phyloP scores from a whole-genome alignment of 139 green algal genomes.

The Chara braunii region DNA sequence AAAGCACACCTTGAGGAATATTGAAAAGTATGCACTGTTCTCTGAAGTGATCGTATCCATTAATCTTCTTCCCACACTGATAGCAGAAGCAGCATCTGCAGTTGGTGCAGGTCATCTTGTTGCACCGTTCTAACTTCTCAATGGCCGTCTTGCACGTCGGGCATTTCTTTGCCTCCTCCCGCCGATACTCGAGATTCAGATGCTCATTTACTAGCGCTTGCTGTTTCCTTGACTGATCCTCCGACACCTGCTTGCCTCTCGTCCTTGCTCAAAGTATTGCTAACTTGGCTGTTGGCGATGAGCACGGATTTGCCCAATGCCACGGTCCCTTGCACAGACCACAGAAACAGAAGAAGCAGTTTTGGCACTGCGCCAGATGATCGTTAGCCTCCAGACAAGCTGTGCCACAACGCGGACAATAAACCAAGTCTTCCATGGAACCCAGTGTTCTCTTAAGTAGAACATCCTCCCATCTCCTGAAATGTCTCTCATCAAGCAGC shows the following conservation, averaged over 20 bases:
- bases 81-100: slow-evolving; percentile 63
- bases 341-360: slow-evolving; percentile 38
- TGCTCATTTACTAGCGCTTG: slow-evolving; percentile 24
- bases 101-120: slow-evolving; percentile 75
- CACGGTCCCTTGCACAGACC: slow-evolving; percentile 7
- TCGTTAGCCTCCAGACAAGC: slow-evolving; percentile 63
- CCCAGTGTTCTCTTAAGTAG: slow-evolving; percentile 63
- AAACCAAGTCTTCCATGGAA: slow-evolving; percentile 69
- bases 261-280: too few species aligned
- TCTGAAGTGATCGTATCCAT: slow-evolving; percentile 31
- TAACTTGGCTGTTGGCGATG: too few species aligned
- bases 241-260: too few species aligned
- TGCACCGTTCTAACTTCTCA: slow-evolving; percentile 53
- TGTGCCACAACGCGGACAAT: slow-evolving; percentile 70
- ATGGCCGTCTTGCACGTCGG: slow-evolving; percentile 33
- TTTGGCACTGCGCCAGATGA: slow-evolving; percentile 19
- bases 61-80: slow-evolving; percentile 26
- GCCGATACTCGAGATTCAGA: slow-evolving; percentile 11
- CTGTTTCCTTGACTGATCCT: slow-evolving; percentile 13
- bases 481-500: slow-evolving; percentile 39
- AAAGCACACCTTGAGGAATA: too few species aligned
- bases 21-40: too few species aligned
- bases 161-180: slow-evolving; percentile 20
- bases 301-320: slow-evolving; percentile 13
- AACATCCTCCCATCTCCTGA: slow-evolving; percentile 61